Conservation (phyloP, 768 basidiomycete genomes). For the Hericium rajendrae region DNA sequence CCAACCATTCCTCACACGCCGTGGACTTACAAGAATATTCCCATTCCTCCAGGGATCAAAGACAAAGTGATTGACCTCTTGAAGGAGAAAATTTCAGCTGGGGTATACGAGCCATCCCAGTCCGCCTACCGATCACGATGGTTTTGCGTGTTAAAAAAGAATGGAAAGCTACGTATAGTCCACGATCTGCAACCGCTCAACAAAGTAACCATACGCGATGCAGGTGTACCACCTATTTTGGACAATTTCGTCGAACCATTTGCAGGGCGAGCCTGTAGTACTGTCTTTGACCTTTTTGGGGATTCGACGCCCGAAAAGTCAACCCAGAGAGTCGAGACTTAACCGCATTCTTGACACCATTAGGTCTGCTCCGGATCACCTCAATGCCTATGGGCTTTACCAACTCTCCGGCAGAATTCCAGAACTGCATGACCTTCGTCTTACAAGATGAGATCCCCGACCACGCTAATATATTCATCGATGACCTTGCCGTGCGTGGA, state of each 20-base stretch:
- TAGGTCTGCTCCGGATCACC: too few species aligned
- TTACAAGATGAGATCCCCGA: constrained; percentile 23
- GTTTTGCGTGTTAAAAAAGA: constrained; percentile 29
- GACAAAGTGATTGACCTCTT: background rate
- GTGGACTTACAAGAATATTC: too few species aligned
- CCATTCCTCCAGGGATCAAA: background rate
- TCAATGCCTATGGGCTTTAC: too few species aligned
- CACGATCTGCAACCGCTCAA: constrained; percentile 21
- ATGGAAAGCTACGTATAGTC: constrained; percentile 15
- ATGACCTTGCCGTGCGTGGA: constrained; percentile 9
- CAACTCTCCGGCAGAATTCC: constrained; percentile 13
- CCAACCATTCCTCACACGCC: too few species aligned
- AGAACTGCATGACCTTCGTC: constrained; percentile 25
- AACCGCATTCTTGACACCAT: too few species aligned
- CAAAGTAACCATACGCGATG: background rate
- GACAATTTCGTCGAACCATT: constrained; percentile 13
- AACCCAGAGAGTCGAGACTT: background rate
- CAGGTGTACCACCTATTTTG: constrained; percentile 2
- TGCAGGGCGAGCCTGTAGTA: constrained; percentile 14
- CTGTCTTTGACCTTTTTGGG: constrained; percentile 24
- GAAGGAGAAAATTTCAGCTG: background rate
- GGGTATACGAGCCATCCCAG: constrained; percentile 27
- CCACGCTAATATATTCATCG: constrained; percentile 20
- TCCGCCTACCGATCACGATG: constrained; percentile 29
- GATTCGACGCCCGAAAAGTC: background rate